Conservation (phyloP, 1,284 basidiomycete species). For the Violaceomyces palustris region DNA sequence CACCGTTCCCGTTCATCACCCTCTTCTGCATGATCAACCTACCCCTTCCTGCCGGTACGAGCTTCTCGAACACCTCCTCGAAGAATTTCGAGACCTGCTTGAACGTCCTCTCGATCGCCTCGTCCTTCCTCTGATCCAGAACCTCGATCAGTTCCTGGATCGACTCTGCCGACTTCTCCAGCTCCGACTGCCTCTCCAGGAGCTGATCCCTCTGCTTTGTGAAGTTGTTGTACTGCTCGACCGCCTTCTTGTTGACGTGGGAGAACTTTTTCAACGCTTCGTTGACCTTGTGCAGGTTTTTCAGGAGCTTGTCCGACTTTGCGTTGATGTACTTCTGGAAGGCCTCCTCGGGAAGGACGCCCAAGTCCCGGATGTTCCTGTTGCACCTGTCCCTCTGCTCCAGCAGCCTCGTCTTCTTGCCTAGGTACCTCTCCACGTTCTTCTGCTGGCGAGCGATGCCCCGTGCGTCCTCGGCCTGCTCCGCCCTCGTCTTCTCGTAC, state of each 20-base stretch:
- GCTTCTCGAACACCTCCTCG: constrained; percentile 89
- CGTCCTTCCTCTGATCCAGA: constrained; percentile 93
- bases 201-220: constrained; percentile 94
- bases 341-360: constrained; percentile 92
- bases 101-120: constrained; percentile 95
- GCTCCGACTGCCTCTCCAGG: constrained; percentile 75
- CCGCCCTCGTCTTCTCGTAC: constrained; percentile 71
- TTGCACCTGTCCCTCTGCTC: constrained; percentile 86
- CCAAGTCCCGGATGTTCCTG: constrained; percentile 88
- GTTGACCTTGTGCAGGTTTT: constrained; percentile 81
- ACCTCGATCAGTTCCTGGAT: constrained; percentile 93
- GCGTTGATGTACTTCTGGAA: constrained; percentile 87
- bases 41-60: constrained; percentile 91
- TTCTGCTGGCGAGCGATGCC: constrained; percentile 85
- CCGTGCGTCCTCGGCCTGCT: constrained; percentile 78
- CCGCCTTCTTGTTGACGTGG: constrained; percentile 98
- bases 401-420: constrained; percentile 78
- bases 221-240: constrained; percentile 96
- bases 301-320: constrained; percentile 77
- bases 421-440: constrained; percentile 85
- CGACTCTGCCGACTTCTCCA: constrained; percentile 79
- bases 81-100: constrained; percentile 97
- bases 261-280: constrained; percentile 91
- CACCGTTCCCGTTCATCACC: constrained; percentile 62
- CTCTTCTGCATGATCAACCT: constrained; percentile 87